These are phyloP conservation scores for Cynanchum wilfordii DNA, from an alignment of 257 asterid species.

Conservation along the genomic window DNA sequence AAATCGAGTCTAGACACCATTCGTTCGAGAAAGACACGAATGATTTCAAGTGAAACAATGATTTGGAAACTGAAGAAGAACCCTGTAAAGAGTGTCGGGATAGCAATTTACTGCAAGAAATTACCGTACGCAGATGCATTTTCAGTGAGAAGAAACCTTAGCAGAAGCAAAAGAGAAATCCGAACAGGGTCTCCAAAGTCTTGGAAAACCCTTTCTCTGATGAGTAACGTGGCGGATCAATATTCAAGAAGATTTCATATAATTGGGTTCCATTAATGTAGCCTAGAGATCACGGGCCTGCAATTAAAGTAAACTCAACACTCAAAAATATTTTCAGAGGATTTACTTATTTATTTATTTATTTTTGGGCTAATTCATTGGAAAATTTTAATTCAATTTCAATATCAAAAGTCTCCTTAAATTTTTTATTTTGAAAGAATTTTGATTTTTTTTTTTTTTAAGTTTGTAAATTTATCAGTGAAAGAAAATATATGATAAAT, in stretches of 20 bases:
- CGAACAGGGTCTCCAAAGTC: not conserved
- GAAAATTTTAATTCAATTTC: no score
- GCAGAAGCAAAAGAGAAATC: not conserved
- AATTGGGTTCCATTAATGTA: not conserved
- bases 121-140: conserved; percentile 56
- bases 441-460: no score
- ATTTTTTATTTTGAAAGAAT: no score
- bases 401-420: no score
- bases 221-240: not conserved
- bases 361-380: no score
- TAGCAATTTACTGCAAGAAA: conserved; percentile 31
- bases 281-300: not conserved
- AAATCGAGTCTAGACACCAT: conserved; percentile 6
- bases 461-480: no score
- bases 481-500: no score
- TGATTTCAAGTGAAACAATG: conserved; percentile 22
- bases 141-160: conserved; percentile 10
- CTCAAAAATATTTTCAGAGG: no score
- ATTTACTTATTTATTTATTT: no score
- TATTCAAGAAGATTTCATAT: not conserved
- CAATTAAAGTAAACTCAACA: not conserved
- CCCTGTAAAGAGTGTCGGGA: conserved; percentile 26
- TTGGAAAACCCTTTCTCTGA: conserved; percentile 1
- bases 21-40: conserved; percentile 20
- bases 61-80: conserved; percentile 30